Conservation (phyloP, 139 green algal species). For the Bryopsis sp. region DNA sequence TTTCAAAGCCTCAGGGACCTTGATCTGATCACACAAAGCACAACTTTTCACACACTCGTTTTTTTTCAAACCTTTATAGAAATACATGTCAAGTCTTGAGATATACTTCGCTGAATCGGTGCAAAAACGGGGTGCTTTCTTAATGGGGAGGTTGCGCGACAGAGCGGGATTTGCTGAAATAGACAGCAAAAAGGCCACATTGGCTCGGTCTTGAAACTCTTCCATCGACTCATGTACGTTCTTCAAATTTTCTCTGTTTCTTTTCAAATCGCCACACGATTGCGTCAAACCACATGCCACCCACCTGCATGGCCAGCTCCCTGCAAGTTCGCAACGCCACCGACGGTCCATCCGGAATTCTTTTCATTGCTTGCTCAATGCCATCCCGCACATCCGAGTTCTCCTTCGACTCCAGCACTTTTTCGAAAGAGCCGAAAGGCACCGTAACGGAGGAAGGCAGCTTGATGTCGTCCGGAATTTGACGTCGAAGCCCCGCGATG, state of each 20-base stretch:
- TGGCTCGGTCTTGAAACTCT: no score
- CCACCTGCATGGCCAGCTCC: constrained; percentile 41
- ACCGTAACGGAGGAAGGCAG: constrained; percentile 85
- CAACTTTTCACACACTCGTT: no score
- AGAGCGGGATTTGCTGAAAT: no score
- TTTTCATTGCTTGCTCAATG: constrained; percentile 37
- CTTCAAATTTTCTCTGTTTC: no score
- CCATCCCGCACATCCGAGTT: constrained; percentile 51
- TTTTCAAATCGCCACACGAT: not conserved
- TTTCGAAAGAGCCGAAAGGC: constrained; percentile 91
- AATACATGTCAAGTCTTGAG: no score
- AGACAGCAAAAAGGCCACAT: no score
- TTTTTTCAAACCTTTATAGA: no score
- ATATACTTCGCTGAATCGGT: no score
- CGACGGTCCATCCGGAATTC: constrained; percentile 26
- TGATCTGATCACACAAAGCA: no score
- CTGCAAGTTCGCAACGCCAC: constrained; percentile 41
- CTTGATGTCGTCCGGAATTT: constrained; percentile 75
- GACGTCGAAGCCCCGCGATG: constrained; percentile 73
- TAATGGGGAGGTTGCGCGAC: no score
- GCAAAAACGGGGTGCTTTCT: no score
- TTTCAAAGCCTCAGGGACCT: constrained; percentile 48
- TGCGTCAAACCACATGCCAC: not conserved
- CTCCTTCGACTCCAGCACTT: constrained; percentile 49
- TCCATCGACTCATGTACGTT: no score